phyloP scores from a whole-genome alignment of 2,329 filamentous ascomycete genomes.

The Neospermospora avenae region DNA sequence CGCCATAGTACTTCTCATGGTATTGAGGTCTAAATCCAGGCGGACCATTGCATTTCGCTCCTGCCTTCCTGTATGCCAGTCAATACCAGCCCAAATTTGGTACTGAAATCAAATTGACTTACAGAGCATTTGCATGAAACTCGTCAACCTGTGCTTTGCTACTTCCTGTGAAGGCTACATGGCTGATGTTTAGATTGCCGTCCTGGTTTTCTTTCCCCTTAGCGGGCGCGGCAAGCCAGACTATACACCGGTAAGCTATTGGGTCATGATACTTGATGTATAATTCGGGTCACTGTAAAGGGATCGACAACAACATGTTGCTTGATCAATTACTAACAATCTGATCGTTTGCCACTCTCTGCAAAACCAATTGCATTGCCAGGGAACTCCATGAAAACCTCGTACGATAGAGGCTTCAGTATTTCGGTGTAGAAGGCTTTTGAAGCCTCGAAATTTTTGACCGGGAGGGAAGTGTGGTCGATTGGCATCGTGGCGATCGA shows the following conservation, averaged over 20 bases:
- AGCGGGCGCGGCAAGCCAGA: not conserved
- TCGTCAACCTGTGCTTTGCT: conserved; percentile 5
- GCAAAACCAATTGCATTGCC: not conserved
- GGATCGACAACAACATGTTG: not conserved
- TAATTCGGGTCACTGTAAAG: not conserved
- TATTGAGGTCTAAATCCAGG: conserved; percentile 2
- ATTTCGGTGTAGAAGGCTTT: conserved; percentile 1
- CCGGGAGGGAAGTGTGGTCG: conserved; percentile 5
- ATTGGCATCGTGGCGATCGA: not conserved
- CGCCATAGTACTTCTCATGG: conserved; percentile 9
- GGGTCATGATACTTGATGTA: not conserved
- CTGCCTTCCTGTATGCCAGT: not conserved
- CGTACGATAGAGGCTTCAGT: not conserved
- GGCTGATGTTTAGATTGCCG: not conserved
- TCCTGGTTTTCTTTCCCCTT: not conserved
- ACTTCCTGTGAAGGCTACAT: not conserved
- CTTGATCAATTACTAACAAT: not conserved
- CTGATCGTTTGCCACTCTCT: not conserved
- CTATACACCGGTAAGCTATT: not conserved
- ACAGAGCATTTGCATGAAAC: conserved; percentile 5
- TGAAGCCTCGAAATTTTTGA: not conserved
- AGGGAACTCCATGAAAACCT: not conserved
- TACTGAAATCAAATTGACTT: not conserved
- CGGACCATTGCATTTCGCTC: conserved; percentile 4
- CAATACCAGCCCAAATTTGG: not conserved